Evolutionary conservation across 1,284 basidiomycete species (phyloP), one percentile per base, ranked within the genome.

Genomic region (Meripilus lineatus): DNA sequence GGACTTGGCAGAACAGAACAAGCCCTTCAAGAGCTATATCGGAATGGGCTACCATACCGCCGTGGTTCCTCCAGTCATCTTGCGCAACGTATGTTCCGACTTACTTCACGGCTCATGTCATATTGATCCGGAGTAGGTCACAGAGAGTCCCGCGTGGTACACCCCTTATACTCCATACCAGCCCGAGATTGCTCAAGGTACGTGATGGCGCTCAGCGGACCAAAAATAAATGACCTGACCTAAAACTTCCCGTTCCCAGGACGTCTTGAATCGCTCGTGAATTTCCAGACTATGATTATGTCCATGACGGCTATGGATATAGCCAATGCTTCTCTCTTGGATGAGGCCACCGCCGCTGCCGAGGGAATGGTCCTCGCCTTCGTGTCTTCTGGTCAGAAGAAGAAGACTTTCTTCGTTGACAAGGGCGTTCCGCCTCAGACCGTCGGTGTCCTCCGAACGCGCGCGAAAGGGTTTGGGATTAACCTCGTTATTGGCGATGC

Each of bases 111-210:
- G 11, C 24, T 26, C 4, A 25, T 25, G 11, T 5, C 7, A 22
- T 37, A 22, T 10, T 17, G 25, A 10, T 11, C 26, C 38, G 40
- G 14, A n/a, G 13, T 50, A 93, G 90, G 70, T 95, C 50, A 85
- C 93, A 70, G 94, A 99, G 67, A 98, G 96, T 63, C 95, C 94
- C 20, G 90, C 87, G 8, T 99, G 95, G 95, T 98, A 98, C 68
- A 98, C 94, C 3, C 92, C 90, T 40, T 98, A 98, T 66, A 97
- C 93, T 2, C 94, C 95, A 1, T 89, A 88, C 62, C 91, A 95
- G 63, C 89, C 92, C 5, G 92, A 96, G 70, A 88, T 95, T 60
- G 82, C 93, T 15, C 91, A 95, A 77, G 92, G 92, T 85, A 55
- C 5, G n/a, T n/a, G n/a, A n/a, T n/a, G n/a, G 66, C 51, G 38